Conservation (phyloP, 768 basidiomycete species). For the Pilatotrama ljubarskyi region DNA sequence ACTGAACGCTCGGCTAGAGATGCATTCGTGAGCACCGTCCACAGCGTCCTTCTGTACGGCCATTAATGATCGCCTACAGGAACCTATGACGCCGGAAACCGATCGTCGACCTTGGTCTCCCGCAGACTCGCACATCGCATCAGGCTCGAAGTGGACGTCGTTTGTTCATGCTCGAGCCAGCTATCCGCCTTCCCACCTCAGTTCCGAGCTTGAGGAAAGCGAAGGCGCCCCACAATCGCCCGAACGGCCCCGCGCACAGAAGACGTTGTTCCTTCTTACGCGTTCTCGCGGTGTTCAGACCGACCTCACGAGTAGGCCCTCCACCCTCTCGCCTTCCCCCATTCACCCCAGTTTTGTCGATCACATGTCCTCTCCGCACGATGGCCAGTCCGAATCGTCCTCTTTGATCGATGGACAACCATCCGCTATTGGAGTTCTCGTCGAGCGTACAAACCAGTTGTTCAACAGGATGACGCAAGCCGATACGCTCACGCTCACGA, state of each 20-base stretch:
- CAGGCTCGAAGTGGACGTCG: slow-evolving; percentile 30
- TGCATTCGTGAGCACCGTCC: slow-evolving; percentile 34
- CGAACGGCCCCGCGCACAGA: slow-evolving; percentile 41
- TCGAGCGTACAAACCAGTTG: slow-evolving; percentile 65
- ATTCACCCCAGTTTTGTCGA: slow-evolving; percentile 33
- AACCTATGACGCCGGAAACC: slow-evolving; percentile 50
- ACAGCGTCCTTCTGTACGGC: slow-evolving; percentile 2
- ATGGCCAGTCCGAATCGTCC: slow-evolving; percentile 74
- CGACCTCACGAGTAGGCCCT: slow-evolving; percentile 17
- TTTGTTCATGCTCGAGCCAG: slow-evolving; percentile 23
- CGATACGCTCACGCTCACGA: slow-evolving; percentile 85
- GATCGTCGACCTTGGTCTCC: slow-evolving; percentile 44
- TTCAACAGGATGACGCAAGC: slow-evolving; percentile 67
- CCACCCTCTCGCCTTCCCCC: slow-evolving; percentile 25
- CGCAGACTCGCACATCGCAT: slow-evolving; percentile 34
- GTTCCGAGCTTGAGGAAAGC: slow-evolving; percentile 50
- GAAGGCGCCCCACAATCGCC: slow-evolving; percentile 24
- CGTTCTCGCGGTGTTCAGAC: slow-evolving; percentile 43
- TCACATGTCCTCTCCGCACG: slow-evolving; percentile 46
- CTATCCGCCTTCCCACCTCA: slow-evolving; percentile 24
- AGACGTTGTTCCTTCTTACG: slow-evolving; percentile 54
- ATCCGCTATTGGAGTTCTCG: slow-evolving; percentile 49
- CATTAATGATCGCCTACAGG: slow-evolving; percentile 29
- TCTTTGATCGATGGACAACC: slow-evolving; percentile 59
- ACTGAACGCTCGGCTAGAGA: slow-evolving; percentile 34